phyloP scores from a whole-genome alignment of 78 protist species.

The Paratrimastix pyriformis region DNA sequence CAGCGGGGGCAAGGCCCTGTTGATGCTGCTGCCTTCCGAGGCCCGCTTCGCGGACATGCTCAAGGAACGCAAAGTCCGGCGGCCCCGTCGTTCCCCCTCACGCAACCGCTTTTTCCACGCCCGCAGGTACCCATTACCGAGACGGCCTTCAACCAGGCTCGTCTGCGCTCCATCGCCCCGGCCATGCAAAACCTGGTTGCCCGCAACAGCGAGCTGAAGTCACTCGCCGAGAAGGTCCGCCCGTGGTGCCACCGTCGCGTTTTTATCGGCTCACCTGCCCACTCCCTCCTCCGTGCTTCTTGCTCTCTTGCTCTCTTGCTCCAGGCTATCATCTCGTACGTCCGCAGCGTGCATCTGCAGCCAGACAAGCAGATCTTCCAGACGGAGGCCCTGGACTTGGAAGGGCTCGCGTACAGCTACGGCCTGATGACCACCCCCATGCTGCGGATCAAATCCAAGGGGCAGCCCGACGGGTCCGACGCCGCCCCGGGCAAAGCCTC shows the following conservation, averaged over 20 bases:
- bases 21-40: slow-evolving; percentile 42
- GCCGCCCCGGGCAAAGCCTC: no score
- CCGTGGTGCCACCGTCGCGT: neutral
- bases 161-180: slow-evolving; percentile 22
- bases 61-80: slow-evolving; percentile 4
- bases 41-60: slow-evolving; percentile 7
- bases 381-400: no score
- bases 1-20: slow-evolving; percentile 25
- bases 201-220: slow-evolving; percentile 3
- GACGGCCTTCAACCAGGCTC: neutral
- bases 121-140: neutral
- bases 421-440: no score
- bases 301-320: neutral
- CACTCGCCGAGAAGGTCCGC: slow-evolving; percentile 45
- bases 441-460: no score
- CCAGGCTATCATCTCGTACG: slow-evolving; percentile 49
- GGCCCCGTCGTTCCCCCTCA: neutral
- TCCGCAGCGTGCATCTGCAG: slow-evolving; percentile 42
- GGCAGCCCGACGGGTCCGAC: no score
- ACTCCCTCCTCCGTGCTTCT: neutral
- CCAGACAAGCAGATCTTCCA: neutral
- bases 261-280: neutral
- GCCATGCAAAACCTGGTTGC: neutral
- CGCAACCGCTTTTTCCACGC: neutral
- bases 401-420: no score